These are phyloP conservation scores for Salix caprea DNA, from an alignment of 345 rosid genomes.

Conservation along the genomic window DNA sequence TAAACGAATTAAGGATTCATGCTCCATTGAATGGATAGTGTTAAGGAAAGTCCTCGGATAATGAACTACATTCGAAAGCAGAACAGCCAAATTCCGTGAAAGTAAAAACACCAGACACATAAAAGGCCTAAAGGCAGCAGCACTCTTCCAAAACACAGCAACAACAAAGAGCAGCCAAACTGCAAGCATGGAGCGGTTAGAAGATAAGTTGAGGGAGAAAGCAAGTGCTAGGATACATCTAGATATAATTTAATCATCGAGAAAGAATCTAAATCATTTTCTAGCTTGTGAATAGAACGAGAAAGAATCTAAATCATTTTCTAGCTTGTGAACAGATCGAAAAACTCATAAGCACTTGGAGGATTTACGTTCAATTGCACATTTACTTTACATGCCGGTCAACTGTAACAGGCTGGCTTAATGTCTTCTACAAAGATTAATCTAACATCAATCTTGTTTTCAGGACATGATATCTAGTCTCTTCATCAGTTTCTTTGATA, in stretches of 20 bases:
- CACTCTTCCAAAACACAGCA: conserved; percentile 17
- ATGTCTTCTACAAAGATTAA: background rate
- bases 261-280: background rate
- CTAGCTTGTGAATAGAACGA: background rate
- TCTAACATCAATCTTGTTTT: background rate
- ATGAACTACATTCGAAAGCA: background rate
- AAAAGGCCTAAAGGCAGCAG: background rate
- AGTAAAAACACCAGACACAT: background rate
- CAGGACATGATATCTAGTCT: background rate
- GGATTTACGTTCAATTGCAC: background rate
- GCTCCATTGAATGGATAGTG: background rate
- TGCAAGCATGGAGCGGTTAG: background rate
- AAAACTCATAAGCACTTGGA: background rate
- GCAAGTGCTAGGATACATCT: background rate
- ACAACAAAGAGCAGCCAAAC: conserved; percentile 17
- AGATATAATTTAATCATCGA: background rate
- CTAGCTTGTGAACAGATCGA: background rate
- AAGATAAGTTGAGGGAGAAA: background rate
- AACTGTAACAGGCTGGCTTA: background rate
- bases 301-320: background rate
- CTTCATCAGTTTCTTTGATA: background rate
- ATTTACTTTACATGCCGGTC: background rate
- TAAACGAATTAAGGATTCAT: background rate
- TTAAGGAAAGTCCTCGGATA: background rate
- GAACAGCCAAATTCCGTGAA: background rate